Percentiles rank a stretch among this genome's conserved stretches.
Evolutionary conservation across 129 eudicot species (phyloP).

Genomic region (Deinandra increscens): DNA sequence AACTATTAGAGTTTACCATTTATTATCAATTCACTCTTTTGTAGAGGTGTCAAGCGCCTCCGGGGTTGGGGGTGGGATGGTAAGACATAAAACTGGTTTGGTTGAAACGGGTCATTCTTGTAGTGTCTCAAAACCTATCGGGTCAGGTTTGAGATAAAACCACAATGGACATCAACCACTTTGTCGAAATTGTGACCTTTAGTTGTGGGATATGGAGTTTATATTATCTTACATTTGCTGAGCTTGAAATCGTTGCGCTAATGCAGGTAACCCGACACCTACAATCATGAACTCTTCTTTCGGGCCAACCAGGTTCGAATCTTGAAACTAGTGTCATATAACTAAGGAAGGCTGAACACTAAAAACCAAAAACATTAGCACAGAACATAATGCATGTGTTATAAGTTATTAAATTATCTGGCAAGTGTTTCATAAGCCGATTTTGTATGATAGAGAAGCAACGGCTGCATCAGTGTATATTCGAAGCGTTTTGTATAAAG

Average conservation of each 20-base stretch:
- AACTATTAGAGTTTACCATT: neutral
- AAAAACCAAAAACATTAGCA: conserved; percentile 13
- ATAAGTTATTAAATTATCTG: neutral
- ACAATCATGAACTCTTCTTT: conserved; percentile 49
- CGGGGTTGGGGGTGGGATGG: neutral
- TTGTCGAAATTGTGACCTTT: neutral
- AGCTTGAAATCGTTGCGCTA: conserved; percentile 49
- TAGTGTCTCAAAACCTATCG: too few relatives aligned
- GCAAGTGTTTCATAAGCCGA: neutral
- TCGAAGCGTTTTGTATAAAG: too few relatives aligned
- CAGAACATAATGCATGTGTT: neutral
- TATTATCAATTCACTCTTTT: too few relatives aligned
- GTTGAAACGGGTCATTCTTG: neutral
- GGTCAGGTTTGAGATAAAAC: neutral
- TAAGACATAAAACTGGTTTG: neutral
- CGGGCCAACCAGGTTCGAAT: conserved; percentile 66
- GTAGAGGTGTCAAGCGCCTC: too few relatives aligned
- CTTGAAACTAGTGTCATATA: conserved; percentile 65
- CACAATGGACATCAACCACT: neutral
- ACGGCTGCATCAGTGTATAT: too few relatives aligned
- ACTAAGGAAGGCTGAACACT: conserved; percentile 57
- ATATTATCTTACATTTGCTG: conserved; percentile 49
- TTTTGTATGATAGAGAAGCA: too few relatives aligned
- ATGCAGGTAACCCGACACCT: conserved; percentile 58
- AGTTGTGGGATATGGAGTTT: neutral